Evolutionary conservation across 1,139 yeast genomes (phyloP), one percentile per base, ranked within the genome.

Genomic region (Trichomonascaceae sp.): DNA sequence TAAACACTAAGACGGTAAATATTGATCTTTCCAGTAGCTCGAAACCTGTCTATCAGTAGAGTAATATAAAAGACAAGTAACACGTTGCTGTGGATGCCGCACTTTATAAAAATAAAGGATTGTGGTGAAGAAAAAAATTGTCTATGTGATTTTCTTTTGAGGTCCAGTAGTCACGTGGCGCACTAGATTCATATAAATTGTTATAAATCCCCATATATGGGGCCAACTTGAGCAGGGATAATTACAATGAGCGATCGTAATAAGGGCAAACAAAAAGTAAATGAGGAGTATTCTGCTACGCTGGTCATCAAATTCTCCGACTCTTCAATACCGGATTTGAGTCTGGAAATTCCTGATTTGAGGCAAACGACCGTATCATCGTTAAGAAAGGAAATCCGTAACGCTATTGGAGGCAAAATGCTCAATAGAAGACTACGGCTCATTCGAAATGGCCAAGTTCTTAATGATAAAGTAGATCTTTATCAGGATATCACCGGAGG

Each of bases 11-110:
- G 85, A 81, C 77, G 84, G 76, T 51, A 75, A 61, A 56, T 57
- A 75, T 72, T 59, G 41, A 61, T 81, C 85, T 81, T 81, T 75
- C 85, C 85, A 74, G 74, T 78, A 80, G 80, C 84, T 75, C 77
- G 85, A 81, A 85, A 81, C 84, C 75, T 76, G 70, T 59, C 65
- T 67, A 66, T 64, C 71, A 69, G 74, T 65, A 62, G 70, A 63
- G 61, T 62, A 66, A 63, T 43, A 66, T 62, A 58, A 66, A 69
- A 69, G 71, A 68, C 72, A 77, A 77, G 83, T 84, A 81, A 81
- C 85, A 81, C 85, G 84, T 82, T 52, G 84, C 79, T 80, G 80
- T 77, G 85, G 85, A 77, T 79, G 81, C 85, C 85, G 85, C 85
- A 81, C 83, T 66, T 66, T 64, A 72, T 70, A 61, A 60, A 67